A percentile compares a stretch with the other conserved stretches of the same genome.
Evolutionary conservation across 768 basidiomycete genomes (phyloP).

Genomic region (Pisolithus orientalis): DNA sequence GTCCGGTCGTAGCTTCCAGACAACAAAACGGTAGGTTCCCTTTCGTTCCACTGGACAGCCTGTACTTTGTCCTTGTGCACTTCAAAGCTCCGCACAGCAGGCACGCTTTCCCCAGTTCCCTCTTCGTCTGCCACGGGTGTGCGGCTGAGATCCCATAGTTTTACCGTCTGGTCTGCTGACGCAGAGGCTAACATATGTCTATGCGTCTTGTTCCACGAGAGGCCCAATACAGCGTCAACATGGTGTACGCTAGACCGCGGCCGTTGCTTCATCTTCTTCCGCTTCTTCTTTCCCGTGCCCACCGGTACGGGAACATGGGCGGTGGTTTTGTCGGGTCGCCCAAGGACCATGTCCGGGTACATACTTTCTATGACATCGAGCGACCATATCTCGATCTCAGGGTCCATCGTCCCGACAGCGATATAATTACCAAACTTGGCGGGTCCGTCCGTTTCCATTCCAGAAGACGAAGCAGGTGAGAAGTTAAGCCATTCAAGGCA

Average conservation of each 20-base stretch:
- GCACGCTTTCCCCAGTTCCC: conserved; percentile 31
- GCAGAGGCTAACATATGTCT: conserved; percentile 89
- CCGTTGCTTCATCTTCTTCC: conserved; percentile 76
- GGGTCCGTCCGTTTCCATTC: conserved; percentile 26
- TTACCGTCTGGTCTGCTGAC: conserved; percentile 92
- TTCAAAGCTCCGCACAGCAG: conserved; percentile 78
- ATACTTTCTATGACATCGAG: conserved; percentile 89
- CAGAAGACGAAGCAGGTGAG: conserved; percentile 53
- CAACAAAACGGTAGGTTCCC: conserved; percentile 82
- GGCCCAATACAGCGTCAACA: conserved; percentile 87
- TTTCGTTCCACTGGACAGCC: conserved; percentile 90
- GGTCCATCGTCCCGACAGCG: conserved; percentile 94
- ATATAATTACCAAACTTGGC: conserved; percentile 75
- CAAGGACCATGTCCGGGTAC: conserved; percentile 89
- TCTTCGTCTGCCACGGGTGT: conserved; percentile 48
- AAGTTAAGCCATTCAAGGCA: conserved; percentile 99
- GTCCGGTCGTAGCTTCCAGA: conserved; percentile 95
- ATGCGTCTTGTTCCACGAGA: conserved; percentile 89
- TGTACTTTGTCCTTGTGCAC: conserved; percentile 94
- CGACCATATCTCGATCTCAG: conserved; percentile 98
- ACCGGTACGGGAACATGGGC: conserved; percentile 71
- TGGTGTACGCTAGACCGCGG: conserved; percentile 61
- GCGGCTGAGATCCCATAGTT: conserved; percentile 91
- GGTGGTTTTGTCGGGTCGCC: conserved; percentile 78
- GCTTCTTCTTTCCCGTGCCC: conserved; percentile 97